phyloP scores from a whole-genome alignment of 2,329 filamentous ascomycete genomes.

The Aspergillus flavus region DNA sequence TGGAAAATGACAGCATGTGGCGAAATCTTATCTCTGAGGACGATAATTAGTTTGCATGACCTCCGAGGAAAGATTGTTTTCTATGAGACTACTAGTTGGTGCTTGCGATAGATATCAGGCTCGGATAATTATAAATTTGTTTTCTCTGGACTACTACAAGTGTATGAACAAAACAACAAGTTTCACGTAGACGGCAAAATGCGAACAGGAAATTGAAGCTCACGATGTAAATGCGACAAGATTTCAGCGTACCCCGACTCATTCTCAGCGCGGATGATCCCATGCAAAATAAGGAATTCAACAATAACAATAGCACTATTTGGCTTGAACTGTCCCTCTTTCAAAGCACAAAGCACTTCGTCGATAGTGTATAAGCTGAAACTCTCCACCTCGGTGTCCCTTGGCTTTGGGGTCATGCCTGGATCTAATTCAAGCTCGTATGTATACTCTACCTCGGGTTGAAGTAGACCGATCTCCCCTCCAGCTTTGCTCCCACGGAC shows the following conservation, averaged over 20 bases:
- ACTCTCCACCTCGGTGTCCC: conserved; percentile 33
- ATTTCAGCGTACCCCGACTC: conserved; percentile 35
- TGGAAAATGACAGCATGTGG: neutral
- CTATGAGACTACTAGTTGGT: no score
- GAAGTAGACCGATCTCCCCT: conserved; percentile 18
- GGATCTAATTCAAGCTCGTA: conserved; percentile 35
- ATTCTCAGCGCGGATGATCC: conserved; percentile 32
- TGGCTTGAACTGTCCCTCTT: conserved; percentile 31
- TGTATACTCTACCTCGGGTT: conserved; percentile 36
- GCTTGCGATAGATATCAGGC: neutral
- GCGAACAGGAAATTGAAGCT: neutral
- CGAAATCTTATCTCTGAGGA: neutral
- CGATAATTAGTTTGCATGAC: no score
- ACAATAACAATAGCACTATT: conserved; percentile 36
- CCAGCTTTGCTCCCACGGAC: conserved; percentile 8
- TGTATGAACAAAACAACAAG: no score
- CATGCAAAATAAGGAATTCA: conserved; percentile 37
- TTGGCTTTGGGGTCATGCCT: conserved; percentile 25
- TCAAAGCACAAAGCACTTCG: conserved; percentile 29
- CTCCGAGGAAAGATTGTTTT: no score
- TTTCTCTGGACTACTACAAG: no score
- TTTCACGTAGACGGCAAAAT: neutral
- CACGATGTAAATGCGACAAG: conserved; percentile 31
- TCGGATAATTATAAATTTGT: no score
- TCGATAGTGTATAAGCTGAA: conserved; percentile 32